A percentile compares a stretch with the other conserved stretches of the same genome.
Conservation (phyloP, 2,329 filamentous ascomycete genomes). For the Aspergillus tamarii region DNA sequence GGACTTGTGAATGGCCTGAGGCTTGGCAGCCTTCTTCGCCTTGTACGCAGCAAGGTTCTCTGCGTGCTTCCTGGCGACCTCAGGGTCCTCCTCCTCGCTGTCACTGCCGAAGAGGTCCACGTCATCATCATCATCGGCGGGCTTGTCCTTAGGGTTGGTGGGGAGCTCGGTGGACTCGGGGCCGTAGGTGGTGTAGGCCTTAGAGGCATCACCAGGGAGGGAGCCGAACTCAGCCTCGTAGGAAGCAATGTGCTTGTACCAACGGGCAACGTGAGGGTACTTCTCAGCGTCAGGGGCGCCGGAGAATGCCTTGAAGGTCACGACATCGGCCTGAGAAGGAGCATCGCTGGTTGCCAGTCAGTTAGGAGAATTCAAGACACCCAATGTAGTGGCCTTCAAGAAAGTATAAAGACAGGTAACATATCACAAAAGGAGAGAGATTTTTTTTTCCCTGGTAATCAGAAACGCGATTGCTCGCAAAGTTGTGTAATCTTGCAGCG, state of each 20-base stretch:
- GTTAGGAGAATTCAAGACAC: constrained; percentile 12
- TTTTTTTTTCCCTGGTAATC: constrained; percentile 46
- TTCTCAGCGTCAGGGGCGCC: constrained; percentile 76
- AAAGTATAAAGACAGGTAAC: constrained; percentile 13
- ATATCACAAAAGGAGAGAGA: constrained; percentile 18
- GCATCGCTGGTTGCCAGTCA: constrained; percentile 52
- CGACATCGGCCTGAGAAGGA: constrained; percentile 94
- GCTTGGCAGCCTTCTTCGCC: constrained; percentile 95
- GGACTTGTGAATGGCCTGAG: constrained; percentile 92
- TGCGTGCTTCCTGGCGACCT: constrained; percentile 81
- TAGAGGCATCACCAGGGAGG: constrained; percentile 87
- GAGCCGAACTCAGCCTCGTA: constrained; percentile 91
- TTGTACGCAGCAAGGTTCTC: constrained; percentile 91
- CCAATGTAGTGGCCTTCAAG: not conserved
- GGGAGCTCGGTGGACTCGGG: constrained; percentile 78
- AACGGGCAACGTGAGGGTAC: constrained; percentile 92
- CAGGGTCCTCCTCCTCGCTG: constrained; percentile 91
- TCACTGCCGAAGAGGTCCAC: constrained; percentile 93
- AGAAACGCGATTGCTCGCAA: constrained; percentile 77
- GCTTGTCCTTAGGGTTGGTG: constrained; percentile 83
- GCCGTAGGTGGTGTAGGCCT: constrained; percentile 87
- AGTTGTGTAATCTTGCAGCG: constrained; percentile 76
- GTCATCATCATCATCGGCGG: constrained; percentile 77
- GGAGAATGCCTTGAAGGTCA: constrained; percentile 87
- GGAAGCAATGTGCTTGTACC: constrained; percentile 98